These are phyloP conservation scores for Fusarium sp. DNA, from an alignment of 2,329 filamentous ascomycete genomes.

Conservation along the genomic window DNA sequence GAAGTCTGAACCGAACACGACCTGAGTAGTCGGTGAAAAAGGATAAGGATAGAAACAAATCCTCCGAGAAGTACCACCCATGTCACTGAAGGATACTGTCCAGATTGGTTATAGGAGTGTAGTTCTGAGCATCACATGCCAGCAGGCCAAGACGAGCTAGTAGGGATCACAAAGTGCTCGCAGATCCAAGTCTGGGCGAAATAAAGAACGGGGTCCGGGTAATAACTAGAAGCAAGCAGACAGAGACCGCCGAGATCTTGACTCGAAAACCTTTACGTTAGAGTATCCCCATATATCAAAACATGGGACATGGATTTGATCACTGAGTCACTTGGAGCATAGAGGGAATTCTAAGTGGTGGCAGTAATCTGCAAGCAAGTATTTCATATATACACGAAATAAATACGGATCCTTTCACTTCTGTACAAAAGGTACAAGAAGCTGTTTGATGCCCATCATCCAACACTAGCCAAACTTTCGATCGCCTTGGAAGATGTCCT, in stretches of 20 bases:
- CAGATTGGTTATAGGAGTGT: too few relatives aligned
- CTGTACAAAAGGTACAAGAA: constrained; percentile 23
- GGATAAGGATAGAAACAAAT: too few relatives aligned
- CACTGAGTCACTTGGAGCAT: neutral
- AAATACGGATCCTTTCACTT: constrained; percentile 7
- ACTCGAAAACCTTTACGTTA: too few relatives aligned
- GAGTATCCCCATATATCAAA: too few relatives aligned
- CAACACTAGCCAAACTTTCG: constrained; percentile 7
- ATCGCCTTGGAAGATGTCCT: constrained; percentile 44
- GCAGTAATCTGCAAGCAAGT: neutral
- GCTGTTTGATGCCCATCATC: constrained; percentile 24
- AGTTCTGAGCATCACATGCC: too few relatives aligned
- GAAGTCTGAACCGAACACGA: too few relatives aligned
- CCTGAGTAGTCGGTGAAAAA: too few relatives aligned
- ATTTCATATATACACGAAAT: constrained; percentile 23
- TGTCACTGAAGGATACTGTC: too few relatives aligned
- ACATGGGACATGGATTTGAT: neutral
- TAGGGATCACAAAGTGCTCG: neutral
- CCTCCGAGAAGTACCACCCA: too few relatives aligned
- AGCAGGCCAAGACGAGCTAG: neutral
- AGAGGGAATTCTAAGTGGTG: neutral
- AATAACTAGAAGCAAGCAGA: too few relatives aligned
- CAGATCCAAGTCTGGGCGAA: neutral
- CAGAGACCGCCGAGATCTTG: too few relatives aligned
- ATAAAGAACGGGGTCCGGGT: neutral